Evolutionary conservation across 139 green algal species (phyloP).

Genomic region (Chlorella sp.): DNA sequence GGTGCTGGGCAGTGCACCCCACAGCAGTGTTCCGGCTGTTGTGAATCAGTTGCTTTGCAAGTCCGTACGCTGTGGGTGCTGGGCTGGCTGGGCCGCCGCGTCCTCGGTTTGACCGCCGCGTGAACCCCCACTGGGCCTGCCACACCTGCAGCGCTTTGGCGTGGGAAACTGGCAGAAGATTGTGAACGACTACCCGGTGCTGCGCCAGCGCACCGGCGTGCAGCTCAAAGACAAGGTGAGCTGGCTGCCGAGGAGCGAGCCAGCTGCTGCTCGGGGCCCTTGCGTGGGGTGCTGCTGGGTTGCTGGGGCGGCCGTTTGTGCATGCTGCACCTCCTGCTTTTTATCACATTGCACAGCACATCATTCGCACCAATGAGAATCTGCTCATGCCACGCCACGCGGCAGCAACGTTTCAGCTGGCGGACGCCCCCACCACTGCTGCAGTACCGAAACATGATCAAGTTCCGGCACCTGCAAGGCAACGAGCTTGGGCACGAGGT

Average conservation of each 20-base stretch:
- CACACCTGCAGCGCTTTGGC: slow-evolving; percentile 57
- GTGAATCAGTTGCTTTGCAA: too few species aligned
- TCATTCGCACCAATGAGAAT: too few species aligned
- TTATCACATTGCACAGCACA: too few species aligned
- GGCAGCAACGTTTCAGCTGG: background rate
- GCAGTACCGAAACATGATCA: slow-evolving; percentile 75
- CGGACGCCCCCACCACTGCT: background rate
- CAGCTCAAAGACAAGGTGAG: slow-evolving; percentile 77
- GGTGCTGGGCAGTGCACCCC: too few species aligned
- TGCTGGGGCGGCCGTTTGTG: background rate
- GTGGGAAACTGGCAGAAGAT: slow-evolving; percentile 83
- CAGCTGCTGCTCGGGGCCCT: background rate
- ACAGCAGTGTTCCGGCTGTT: too few species aligned
- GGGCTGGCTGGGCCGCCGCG: too few species aligned
- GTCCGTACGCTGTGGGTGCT: too few species aligned
- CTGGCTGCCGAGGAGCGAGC: too few species aligned
- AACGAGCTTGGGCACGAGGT: slow-evolving; percentile 11
- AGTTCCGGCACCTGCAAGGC: slow-evolving; percentile 60
- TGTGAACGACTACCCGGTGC: slow-evolving; percentile 57
- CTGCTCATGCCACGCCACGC: background rate
- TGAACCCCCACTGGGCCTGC: too few species aligned
- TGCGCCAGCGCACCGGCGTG: slow-evolving; percentile 65
- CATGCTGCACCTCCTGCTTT: background rate
- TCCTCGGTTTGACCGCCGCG: too few species aligned
- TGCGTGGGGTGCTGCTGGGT: background rate